Evolutionary conservation across 1,284 basidiomycete genomes (phyloP).

Genomic region (Ustilago curta): DNA sequence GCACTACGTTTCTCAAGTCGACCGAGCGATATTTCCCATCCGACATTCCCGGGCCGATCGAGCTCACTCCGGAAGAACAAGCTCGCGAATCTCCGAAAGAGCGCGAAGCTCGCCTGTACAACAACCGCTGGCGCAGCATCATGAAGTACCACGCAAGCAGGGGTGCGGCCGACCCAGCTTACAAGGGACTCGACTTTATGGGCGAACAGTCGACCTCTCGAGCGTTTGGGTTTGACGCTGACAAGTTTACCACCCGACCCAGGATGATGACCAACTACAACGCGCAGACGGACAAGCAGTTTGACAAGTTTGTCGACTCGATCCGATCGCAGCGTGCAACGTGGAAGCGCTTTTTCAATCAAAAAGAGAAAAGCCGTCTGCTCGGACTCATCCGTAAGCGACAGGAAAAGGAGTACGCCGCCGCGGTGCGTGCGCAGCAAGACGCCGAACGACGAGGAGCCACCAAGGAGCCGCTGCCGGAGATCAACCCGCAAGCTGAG

Average conservation of each 20-base stretch:
- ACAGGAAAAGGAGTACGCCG: slow-evolving; percentile 39
- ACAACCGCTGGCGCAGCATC: slow-evolving; percentile 37
- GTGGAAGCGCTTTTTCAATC: slow-evolving; percentile 36
- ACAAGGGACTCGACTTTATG: slow-evolving; percentile 44
- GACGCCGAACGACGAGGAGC: slow-evolving; percentile 47
- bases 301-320: slow-evolving; percentile 51
- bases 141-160: slow-evolving; percentile 45
- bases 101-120: slow-evolving; percentile 31
- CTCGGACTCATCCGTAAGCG: slow-evolving; percentile 42
- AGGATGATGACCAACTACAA: slow-evolving; percentile 63
- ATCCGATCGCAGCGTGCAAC: slow-evolving; percentile 39
- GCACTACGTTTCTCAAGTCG: slow-evolving; percentile 38
- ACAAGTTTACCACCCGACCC: slow-evolving; percentile 48
- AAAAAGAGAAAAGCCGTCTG: slow-evolving; percentile 40
- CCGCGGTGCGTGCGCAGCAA: slow-evolving; percentile 29
- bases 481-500: slow-evolving; percentile 51
- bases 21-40: slow-evolving; percentile 49
- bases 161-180: slow-evolving; percentile 41
- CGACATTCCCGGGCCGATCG: slow-evolving; percentile 38
- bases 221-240: slow-evolving; percentile 40
- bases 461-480: slow-evolving; percentile 36
- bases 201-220: slow-evolving; percentile 39
- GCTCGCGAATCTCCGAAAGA: slow-evolving; percentile 27
- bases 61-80: slow-evolving; percentile 31
- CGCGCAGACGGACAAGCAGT: slow-evolving; percentile 50